Conservation (phyloP, 2,329 filamentous ascomycete genomes). For the Rhynchosporium graminicola region DNA sequence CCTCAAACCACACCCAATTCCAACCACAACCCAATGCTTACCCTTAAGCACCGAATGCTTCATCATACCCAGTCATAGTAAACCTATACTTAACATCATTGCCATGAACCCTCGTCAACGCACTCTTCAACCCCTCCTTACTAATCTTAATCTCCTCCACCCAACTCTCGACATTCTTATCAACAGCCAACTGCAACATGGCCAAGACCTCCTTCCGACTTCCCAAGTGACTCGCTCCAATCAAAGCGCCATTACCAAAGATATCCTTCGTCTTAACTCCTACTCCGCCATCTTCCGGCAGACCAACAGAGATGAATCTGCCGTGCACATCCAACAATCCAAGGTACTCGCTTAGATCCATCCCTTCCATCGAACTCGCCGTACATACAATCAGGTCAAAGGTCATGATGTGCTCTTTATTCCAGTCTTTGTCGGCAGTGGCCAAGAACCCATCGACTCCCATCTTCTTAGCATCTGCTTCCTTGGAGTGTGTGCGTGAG, state of each 20-base stretch:
- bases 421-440: conserved; percentile 59
- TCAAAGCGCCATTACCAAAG: conserved; percentile 71
- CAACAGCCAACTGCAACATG: conserved; percentile 71
- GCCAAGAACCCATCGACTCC: conserved; percentile 63
- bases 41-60: conserved; percentile 53
- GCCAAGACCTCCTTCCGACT: conserved; percentile 68
- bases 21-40: neutral
- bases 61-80: conserved; percentile 68
- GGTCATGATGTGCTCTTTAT: conserved; percentile 56
- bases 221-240: conserved; percentile 71
- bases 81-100: conserved; percentile 75
- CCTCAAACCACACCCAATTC: neutral
- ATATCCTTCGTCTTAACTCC: conserved; percentile 73
- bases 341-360: conserved; percentile 72
- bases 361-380: conserved; percentile 66
- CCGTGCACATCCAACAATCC: conserved; percentile 80
- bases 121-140: conserved; percentile 67
- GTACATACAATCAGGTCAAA: conserved; percentile 80
- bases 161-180: conserved; percentile 70
- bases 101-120: conserved; percentile 67
- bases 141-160: conserved; percentile 74
- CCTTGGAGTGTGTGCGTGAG: conserved; percentile 60
- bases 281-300: conserved; percentile 75
- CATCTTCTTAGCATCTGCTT: conserved; percentile 59
- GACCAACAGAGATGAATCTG: conserved; percentile 75